Conservation (phyloP, 2,329 filamentous ascomycete species). For the Aspergillus unguis region DNA sequence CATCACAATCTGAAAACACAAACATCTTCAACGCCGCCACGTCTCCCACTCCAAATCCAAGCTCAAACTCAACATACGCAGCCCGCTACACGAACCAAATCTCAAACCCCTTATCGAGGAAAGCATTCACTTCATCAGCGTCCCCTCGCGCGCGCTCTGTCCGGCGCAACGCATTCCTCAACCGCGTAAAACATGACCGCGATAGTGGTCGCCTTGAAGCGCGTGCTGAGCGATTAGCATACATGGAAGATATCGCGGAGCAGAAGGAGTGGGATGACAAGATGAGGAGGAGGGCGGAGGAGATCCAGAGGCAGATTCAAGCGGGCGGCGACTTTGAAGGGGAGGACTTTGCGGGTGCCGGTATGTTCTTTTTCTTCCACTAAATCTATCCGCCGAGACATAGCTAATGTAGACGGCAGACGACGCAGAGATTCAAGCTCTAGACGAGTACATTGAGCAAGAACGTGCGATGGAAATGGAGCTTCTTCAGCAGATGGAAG, state of each 20-base stretch:
- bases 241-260: slow-evolving; percentile 41
- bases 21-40: not conserved
- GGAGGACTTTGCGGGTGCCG: slow-evolving; percentile 23
- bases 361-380: slow-evolving; percentile 17
- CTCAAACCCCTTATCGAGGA: slow-evolving; percentile 31
- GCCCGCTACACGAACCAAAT: slow-evolving; percentile 36
- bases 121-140: slow-evolving; percentile 15
- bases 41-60: slow-evolving; percentile 7
- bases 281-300: slow-evolving; percentile 35
- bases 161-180: slow-evolving; percentile 40
- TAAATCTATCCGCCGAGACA: not conserved
- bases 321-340: slow-evolving; percentile 14
- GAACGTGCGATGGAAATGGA: slow-evolving; percentile 34
- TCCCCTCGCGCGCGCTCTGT: slow-evolving; percentile 31
- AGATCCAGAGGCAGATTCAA: slow-evolving; percentile 15
- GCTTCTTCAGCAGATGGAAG: slow-evolving; percentile 19
- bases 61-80: slow-evolving; percentile 27
- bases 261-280: slow-evolving; percentile 38
- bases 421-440: slow-evolving; percentile 27
- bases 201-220: slow-evolving; percentile 38
- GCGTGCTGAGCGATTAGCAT: slow-evolving; percentile 43
- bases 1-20: not conserved
- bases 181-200: slow-evolving; percentile 40
- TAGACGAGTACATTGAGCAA: slow-evolving; percentile 37
- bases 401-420: slow-evolving; percentile 16